Conservation (phyloP, 108 stramenopile species). For the Fragilariopsis cylindrus region DNA sequence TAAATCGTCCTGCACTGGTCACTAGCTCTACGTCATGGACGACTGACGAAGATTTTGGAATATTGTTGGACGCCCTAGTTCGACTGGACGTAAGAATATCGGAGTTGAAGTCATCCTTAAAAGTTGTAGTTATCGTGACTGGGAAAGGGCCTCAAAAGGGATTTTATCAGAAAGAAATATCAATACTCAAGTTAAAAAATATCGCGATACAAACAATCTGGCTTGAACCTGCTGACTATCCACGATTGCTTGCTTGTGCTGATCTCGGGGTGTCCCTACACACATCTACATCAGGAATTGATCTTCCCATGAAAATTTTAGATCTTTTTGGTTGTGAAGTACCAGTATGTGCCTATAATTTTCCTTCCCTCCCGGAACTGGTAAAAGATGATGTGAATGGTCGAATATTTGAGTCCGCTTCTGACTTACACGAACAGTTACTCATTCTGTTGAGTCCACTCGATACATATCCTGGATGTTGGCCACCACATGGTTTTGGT, state of each 20-base stretch:
- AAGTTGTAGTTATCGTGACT: slow-evolving; percentile 87
- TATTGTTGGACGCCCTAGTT: slow-evolving; percentile 86
- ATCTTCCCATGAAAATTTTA: slow-evolving; percentile 99
- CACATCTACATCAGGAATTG: slow-evolving; percentile 95
- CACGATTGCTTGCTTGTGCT: slow-evolving; percentile 83
- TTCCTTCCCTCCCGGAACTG: slow-evolving; percentile 89
- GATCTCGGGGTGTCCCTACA: slow-evolving; percentile 95
- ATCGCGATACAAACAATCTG: slow-evolving; percentile 84
- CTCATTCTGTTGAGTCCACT: slow-evolving; percentile 46
- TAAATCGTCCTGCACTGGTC: slow-evolving; percentile 83
- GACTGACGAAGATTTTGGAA: slow-evolving; percentile 96
- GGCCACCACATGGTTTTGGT: slow-evolving; percentile 42
- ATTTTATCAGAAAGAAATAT: slow-evolving; percentile 70
- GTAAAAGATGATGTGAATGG: slow-evolving; percentile 90
- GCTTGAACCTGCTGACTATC: slow-evolving; percentile 95
- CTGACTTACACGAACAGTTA: slow-evolving; percentile 71
- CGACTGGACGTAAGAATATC: slow-evolving; percentile 58
- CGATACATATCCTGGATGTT: slow-evolving; percentile 5
- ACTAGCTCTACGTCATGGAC: slow-evolving; percentile 97
- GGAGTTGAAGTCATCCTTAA: slow-evolving; percentile 18
- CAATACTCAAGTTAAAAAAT: slow-evolving; percentile 38
- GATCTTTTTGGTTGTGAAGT: slow-evolving; percentile 97
- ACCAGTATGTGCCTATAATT: slow-evolving; percentile 92
- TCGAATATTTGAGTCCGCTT: slow-evolving; percentile 57
- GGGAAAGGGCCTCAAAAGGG: slow-evolving; percentile 96